phyloP scores from a whole-genome alignment of 208 protist species.

The Wallacemonas sp. region DNA sequence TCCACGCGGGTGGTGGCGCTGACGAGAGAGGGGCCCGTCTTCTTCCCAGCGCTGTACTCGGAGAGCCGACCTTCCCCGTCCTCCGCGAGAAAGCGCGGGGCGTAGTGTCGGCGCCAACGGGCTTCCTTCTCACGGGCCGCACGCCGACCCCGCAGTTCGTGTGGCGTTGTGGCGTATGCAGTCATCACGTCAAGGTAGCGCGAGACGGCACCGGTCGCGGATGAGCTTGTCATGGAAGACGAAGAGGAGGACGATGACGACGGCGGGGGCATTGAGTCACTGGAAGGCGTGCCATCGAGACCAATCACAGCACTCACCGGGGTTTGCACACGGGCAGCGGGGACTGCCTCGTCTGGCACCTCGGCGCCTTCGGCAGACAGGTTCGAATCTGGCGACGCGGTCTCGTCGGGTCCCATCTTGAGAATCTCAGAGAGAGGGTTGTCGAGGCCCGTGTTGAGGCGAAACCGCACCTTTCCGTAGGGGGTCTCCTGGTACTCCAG shows the following conservation, averaged over 20 bases:
- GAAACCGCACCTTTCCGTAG: constrained; percentile 49
- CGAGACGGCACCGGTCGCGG: constrained; percentile 33
- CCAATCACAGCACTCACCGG: constrained; percentile 3
- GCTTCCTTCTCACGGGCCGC: constrained; percentile 27
- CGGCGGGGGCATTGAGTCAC: not conserved
- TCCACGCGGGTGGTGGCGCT: constrained; percentile 22
- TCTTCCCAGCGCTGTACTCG: constrained; percentile 52
- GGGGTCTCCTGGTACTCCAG: constrained; percentile 28
- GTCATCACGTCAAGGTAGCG: constrained; percentile 58
- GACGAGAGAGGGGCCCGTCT: constrained; percentile 59
- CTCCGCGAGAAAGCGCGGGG: constrained; percentile 53
- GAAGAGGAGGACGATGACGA: not conserved
- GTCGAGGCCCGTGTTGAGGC: constrained; percentile 77
- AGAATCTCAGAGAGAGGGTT: constrained; percentile 29
- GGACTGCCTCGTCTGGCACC: not conserved
- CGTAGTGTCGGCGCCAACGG: constrained; percentile 29
- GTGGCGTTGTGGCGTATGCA: constrained; percentile 32
- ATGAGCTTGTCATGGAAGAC: not conserved
- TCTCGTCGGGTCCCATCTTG: constrained; percentile 37
- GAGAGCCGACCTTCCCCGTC: constrained; percentile 63
- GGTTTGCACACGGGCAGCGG: not conserved
- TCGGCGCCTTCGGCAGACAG: no score
- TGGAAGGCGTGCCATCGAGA: not conserved
- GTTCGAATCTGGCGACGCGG: constrained; percentile 24
- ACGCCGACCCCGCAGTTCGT: constrained; percentile 13